phyloP scores from a whole-genome alignment of 2,329 filamentous ascomycete genomes.

The Trichoderma sp. region DNA sequence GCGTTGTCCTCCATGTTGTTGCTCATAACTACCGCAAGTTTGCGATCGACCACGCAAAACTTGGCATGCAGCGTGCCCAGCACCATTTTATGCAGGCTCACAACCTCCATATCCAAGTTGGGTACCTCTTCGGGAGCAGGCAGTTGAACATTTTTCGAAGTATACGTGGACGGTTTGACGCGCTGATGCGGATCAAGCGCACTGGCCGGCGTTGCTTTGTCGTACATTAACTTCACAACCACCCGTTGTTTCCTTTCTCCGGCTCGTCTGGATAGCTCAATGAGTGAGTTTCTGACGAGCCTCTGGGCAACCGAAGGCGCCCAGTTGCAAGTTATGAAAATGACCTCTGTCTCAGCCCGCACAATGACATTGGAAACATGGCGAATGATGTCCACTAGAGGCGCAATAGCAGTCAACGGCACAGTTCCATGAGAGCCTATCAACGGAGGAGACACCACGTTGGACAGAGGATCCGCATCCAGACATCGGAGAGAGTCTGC shows the following conservation, averaged over 20 bases:
- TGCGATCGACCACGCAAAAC: conserved; percentile 74
- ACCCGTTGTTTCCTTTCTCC: conserved; percentile 58
- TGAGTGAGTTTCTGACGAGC: conserved; percentile 67
- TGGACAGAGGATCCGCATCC: conserved; percentile 52
- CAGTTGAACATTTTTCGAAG: conserved; percentile 58
- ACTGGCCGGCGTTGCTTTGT: conserved; percentile 67
- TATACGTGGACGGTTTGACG: conserved; percentile 60
- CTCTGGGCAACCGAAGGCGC: conserved; percentile 66
- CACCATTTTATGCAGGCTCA: conserved; percentile 70
- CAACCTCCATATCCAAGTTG: conserved; percentile 69
- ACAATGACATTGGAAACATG: conserved; percentile 78
- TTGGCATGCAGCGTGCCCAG: conserved; percentile 78
- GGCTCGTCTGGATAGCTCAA: conserved; percentile 67
- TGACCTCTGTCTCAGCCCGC: conserved; percentile 70
- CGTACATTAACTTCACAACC: conserved; percentile 74
- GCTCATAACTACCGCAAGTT: conserved; percentile 70
- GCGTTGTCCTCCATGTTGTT: conserved; percentile 80
- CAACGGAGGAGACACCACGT: conserved; percentile 54
- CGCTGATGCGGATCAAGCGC: conserved; percentile 64
- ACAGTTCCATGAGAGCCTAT: conserved; percentile 61
- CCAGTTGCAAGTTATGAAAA: conserved; percentile 77
- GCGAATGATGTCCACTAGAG: conserved; percentile 63
- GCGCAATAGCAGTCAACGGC: conserved; percentile 65
- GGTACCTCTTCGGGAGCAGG: conserved; percentile 67
- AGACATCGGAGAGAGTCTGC: conserved; percentile 63